Evolutionary conservation across 1,284 basidiomycete species (phyloP).

Genomic region (Xerocomus minutiporus): DNA sequence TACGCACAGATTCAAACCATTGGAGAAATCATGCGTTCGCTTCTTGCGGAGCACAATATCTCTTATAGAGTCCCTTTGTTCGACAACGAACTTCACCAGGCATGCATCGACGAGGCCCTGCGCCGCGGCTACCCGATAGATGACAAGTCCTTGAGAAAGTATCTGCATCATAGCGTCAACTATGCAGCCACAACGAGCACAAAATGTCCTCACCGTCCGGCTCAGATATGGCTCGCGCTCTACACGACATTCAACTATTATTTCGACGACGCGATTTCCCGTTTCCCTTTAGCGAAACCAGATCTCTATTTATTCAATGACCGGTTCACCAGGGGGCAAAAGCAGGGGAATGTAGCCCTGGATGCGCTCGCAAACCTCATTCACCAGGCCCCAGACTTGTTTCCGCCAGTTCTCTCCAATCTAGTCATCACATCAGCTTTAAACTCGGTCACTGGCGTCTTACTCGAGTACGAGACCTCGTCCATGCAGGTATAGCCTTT

Average conservation of each 20-base stretch:
- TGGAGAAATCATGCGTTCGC: neutral
- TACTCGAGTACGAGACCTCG: slow-evolving; percentile 29
- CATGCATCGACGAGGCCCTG: neutral
- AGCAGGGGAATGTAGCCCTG: slow-evolving; percentile 21
- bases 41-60: neutral
- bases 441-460: slow-evolving; percentile 23
- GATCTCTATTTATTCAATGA: slow-evolving; percentile 23
- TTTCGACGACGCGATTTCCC: neutral
- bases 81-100: neutral
- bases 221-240: neutral
- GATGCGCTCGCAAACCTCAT: slow-evolving; percentile 28
- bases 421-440: slow-evolving; percentile 27
- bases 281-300: slow-evolving; percentile 13
- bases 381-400: slow-evolving; percentile 14
- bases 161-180: neutral
- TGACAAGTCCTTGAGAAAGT: neutral
- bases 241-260: neutral
- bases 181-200: neutral
- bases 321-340: slow-evolving; percentile 15
- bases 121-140: neutral
- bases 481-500: slow-evolving; percentile 14
- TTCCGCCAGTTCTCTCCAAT: slow-evolving; percentile 12
- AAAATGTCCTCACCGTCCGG: neutral
- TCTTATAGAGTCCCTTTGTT: neutral
- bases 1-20: neutral